Base-by-base conservation (phyloP, 1,284 basidiomycete species). In the Erythrobasidium hasegawianum region DNA sequence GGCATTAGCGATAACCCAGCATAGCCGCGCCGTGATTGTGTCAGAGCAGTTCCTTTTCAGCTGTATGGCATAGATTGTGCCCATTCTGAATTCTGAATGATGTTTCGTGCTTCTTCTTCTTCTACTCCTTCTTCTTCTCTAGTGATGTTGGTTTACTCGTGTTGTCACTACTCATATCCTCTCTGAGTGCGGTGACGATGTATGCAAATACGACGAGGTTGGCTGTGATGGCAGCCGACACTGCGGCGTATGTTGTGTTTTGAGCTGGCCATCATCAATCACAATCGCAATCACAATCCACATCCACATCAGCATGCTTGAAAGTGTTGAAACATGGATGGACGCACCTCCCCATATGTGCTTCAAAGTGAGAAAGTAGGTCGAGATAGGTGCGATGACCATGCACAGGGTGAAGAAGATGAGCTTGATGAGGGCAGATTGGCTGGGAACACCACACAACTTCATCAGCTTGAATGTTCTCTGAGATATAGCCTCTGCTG, bases 161-260 rank as follows among this genome's bases (percentile, higher is more conserved):
- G 33, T 11, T 33, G 5, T 33, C 11, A 11, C 33, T 33, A 33
- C 33, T 11, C 33, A 33, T 33, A 40, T 65, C 62, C 26, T 65
- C 62, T 5, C 47, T 50, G 26, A 65, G 22, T 18, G 62, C 62
- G 24, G 55, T 57, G 27, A 65, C 47, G 62, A 65, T 65, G 39
- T 65, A 65, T 8, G 62, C 62, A 24, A 65, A 65, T 10, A 65
- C 62, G 26, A 65, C 62, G 18, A 65, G 49, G 41, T 65, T 65
- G 8, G 62, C 62, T 16, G 54, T 56, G n/a, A 65, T 33, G 16
- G 62, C 62, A 22, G 62, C 62, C 41, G 62, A 65, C n/a, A 65
- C 62, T 33, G 62, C 62, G 33, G 62, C 62, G n/a, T 55, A 53
- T 10, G 62, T 65, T n/a, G 62, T 65, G 22, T 47, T 47, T 24